Base-by-base conservation (phyloP, 495 filamentous ascomycete genomes). In the Massariosphaeria phaeospora region DNA sequence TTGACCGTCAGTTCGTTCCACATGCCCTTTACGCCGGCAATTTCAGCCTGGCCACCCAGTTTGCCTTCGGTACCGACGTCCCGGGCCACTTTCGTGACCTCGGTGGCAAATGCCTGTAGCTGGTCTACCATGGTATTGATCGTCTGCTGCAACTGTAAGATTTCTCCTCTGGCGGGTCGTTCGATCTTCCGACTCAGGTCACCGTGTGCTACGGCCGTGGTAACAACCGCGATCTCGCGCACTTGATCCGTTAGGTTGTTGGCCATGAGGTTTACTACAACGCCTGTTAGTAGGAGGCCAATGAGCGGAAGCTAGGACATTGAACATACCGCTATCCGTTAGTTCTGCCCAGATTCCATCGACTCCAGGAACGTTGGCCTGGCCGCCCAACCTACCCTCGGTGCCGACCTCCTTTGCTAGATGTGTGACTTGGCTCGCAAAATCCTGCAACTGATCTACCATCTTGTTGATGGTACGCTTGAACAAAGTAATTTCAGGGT, bases 121-220 rank as follows among this genome's bases (percentile, higher is more conserved):
- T 99, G 93, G 63, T 95, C 91, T 66, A 99, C 94, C 93, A 98
- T 98, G 69, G 86, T 95, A 64, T 98, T 98, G 62, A 98, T 97
- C 0, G 93, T 98, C 67, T 96, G 88, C 69, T 98, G 94, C 20
- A 98, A 76, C 67, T 97, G 87, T 27, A 96, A 74, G 62, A 98
- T 97, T 75, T 98, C 94, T 63, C 93, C 93, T 64, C 88, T 84
- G 51, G 93, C 94, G 18, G 90, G 88, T 69, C 90, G 84, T 66
- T 94, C 86, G 57, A 98, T 96, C 71, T 97, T 97, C 70, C 93
- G 86, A 58, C 88, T 95, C 52, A 98, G 75, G 74, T 98, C 91
- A 69, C 93, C 93, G 62, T 96, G 88, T 20, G 93, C 93, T 47
- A 98, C 93, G 56, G 94, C 91, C 1, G 90, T 96, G 9, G 93